These are phyloP conservation scores for Lactarius deliciosus DNA, from an alignment of 768 basidiomycete species.

Conservation along the genomic window DNA sequence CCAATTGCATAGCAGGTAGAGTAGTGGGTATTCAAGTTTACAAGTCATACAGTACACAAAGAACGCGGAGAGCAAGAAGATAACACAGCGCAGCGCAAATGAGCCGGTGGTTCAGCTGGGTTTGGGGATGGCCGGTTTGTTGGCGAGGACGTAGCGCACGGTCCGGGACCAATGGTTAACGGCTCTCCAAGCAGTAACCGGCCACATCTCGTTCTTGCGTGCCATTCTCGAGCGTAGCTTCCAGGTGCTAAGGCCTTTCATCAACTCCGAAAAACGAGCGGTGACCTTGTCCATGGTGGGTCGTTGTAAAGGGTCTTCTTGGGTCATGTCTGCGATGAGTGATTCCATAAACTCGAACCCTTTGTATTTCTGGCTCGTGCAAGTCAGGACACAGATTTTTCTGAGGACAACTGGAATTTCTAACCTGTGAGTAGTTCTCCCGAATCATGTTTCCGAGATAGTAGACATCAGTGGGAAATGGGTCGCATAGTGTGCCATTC, in stretches of 20 bases:
- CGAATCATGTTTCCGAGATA: slow-evolving; percentile 32
- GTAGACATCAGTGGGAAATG: slow-evolving; percentile 34
- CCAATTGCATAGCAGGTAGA: background rate
- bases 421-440: slow-evolving; percentile 23
- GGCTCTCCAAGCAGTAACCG: slow-evolving; percentile 6
- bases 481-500: slow-evolving; percentile 17
- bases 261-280: slow-evolving; percentile 10
- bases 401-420: background rate
- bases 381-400: slow-evolving; percentile 2
- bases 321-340: slow-evolving; percentile 37
- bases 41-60: background rate
- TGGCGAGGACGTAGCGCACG: slow-evolving; percentile 6
- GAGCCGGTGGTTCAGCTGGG: slow-evolving; percentile 1
- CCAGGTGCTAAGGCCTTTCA: slow-evolving; percentile 5
- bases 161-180: slow-evolving; percentile 16
- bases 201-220: slow-evolving; percentile 17
- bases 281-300: slow-evolving; percentile 31
- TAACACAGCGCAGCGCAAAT: background rate
- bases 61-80: background rate
- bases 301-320: slow-evolving; percentile 37
- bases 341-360: slow-evolving; percentile 19
- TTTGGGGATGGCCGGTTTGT: slow-evolving; percentile 22
- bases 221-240: slow-evolving; percentile 24
- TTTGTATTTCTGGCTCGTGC: slow-evolving; percentile 13
- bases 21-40: slow-evolving; percentile 1